Base-by-base conservation (phyloP, 108 stramenopile genomes). In the Cyclostephanos invisitatus region DNA sequence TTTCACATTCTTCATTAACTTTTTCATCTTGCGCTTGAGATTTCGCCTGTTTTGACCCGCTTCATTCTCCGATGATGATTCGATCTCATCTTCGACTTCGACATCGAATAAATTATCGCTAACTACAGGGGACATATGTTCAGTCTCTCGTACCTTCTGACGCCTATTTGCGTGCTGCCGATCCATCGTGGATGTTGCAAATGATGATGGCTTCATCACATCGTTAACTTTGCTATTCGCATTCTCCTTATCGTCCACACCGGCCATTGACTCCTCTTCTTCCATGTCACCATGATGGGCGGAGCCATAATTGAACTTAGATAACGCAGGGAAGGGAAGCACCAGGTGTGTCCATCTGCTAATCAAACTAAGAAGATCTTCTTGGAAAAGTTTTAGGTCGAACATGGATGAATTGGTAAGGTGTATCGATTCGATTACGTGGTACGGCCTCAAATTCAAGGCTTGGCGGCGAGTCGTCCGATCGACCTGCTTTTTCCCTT, bases 331-430 rank as follows among this genome's bases (percentile, higher is more conserved):
- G 36, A 72, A 21, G n/a, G 80, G 80, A 18, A 81, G 74, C 40
- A 71, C 73, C 38, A 71, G 18, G 3, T 71, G 54, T n/a, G 49
- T 28, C 80, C 80, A 81, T 22, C 70, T 48, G 40, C 80, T 73
- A 29, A 81, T 71, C 15, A 75, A 32, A 59, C 62, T 32, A 22
- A 75, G 38, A 61, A 75, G 71, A 14, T 66, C 66, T 27, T 2
- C 2, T 46, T 81, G 80, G 46, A 81, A 71, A 17, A 56, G 60
- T 7, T 60, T 64, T 0, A 81, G 49, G 42, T 81, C 74, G 56
- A 81, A 81, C n/a, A 27, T 20, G 0, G 14, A 38, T 9, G 22
- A 24, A 40, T 81, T 37, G 15, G 17, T 37, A 7, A 29, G 12
- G 44, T 63, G 28, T 17, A 75, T 75, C 12, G 36, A 27, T 42